Evolutionary conservation across 2,329 filamentous ascomycete genomes (phyloP), one percentile per base, ranked within the genome.

Genomic region (Cephalotrichum gorgonifer): DNA sequence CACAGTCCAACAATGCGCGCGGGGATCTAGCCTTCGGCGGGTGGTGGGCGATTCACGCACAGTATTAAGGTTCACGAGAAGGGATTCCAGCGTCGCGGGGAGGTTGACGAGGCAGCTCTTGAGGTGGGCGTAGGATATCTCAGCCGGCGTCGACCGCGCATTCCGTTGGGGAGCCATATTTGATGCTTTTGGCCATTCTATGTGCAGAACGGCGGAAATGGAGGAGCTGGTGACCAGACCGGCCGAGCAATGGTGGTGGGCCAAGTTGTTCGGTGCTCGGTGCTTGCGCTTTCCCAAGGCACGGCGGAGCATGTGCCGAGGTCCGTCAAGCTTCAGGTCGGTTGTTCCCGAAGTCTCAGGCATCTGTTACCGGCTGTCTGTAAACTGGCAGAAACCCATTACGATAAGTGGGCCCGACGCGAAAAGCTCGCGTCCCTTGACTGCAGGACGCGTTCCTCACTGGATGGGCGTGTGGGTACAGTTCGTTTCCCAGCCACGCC

Each of bases 91-190:
- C 25, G 87, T 85, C 4, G 86, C 70, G 44, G 93, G 93, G 46
- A 98, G 78, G 68, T 97, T 97, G 64, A 95, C 87, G 47, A 98
- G 76, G 68, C 93, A 98, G 65, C 85, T 97, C 73, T 95, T 94
- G 52, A 97, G 76, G 57, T 90, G 87, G 44, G 88, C 80, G 52
- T 97, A 77, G 49, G 85, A 85, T 56, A 97, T 77, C 70, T 95
- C 90, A 51, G 88, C 89, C 53, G 85, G 76, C 30, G 83, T 83
- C 41, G 86, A 76, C 58, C 75, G 76, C 62, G 71, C 70, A 61
- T 75, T 78, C 62, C 72, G 75, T 60, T 70, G 64, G 52, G 72
- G 66, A 57, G 70, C 63, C 73, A 76, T 76, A 52, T 46, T 54
- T 44, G 41, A 31, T 4, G 33, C 22, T 23, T 44, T 7, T 31